Evolutionary conservation across 768 basidiomycete species (phyloP), one percentile per base, ranked within the genome.

Genomic region (Macrocybe gigantea): DNA sequence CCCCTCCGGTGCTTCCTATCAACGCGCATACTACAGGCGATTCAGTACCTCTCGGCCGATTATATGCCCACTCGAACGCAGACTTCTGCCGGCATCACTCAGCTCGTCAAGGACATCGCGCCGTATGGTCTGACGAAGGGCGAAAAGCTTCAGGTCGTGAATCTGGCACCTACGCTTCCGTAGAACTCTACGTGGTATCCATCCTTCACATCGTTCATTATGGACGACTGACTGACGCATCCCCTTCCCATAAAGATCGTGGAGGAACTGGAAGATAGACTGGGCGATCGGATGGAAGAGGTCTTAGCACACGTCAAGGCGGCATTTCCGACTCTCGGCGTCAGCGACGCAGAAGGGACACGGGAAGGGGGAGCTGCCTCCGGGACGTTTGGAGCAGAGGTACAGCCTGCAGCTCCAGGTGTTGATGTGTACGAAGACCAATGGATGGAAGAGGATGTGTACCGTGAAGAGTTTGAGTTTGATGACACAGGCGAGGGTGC

Each of bases 141-240:
- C 2, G 94, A 97, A 72, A 93, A 93, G 59, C 73, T 96, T 3
- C 91, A 94, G 59, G 75, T 96, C 33, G 83, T 91, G n/a, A 96
- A 97, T 59, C 74, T 95, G 5, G 85, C 84, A 1, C 94, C 94
- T 1, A 83, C 80, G 6, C 75, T 82, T 41, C 72, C 82, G 90
- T 95, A 22, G 90, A 93, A 61, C 79, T 96, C 22, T 94, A 96
- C 59, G 86, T 90, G 48, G 93, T 94, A 54, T 40, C 90, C 77
- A 32, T 31, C n/a, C 8, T 39, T 11, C 40, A 36, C 15, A 35
- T 13, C 10, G 29, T 14, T 5, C 22, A 41, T 32, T 32, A 9
- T 13, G 34, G 30, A 33, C 9, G 12, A 38, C 12, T 12, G 8
- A 43, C 12, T n/a, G 9, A 14, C 5, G 34, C 11, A 32, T 13